Evolutionary conservation across 257 asterid species (phyloP).

Genomic region (Solanum chiquidenum): DNA sequence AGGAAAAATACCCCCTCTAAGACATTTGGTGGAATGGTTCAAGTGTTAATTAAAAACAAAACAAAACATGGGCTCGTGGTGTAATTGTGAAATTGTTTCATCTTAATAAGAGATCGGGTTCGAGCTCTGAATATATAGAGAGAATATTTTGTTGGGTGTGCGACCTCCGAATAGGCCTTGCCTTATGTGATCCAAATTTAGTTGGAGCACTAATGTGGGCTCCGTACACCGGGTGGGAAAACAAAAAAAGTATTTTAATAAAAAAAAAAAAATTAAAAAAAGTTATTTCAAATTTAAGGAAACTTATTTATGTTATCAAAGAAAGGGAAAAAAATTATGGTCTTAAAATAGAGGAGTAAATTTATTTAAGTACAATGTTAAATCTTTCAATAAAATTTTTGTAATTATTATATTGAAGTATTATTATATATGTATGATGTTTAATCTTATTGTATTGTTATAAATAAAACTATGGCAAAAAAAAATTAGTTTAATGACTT

Average conservation of each 20-base stretch:
- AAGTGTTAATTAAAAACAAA: neutral
- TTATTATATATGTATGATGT: neutral
- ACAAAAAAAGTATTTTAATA: too few relatives aligned
- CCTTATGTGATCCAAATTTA: fast-evolving
- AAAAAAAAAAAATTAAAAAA: neutral
- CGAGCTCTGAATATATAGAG: fast-evolving
- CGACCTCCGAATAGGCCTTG: fast-evolving
- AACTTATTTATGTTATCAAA: neutral
- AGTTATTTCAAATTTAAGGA: neutral
- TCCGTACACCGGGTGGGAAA: too few relatives aligned
- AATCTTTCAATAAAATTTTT: too few relatives aligned
- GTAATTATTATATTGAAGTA: too few relatives aligned
- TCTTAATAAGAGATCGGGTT: neutral
- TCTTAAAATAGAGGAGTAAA: neutral
- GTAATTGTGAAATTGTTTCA: neutral
- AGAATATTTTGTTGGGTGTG: neutral
- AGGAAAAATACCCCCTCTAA: neutral
- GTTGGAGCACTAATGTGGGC: fast-evolving
- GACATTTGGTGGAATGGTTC: neutral
- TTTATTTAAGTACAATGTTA: neutral
- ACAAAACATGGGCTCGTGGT: fast-evolving
- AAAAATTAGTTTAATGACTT: neutral
- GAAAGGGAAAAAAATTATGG: neutral
- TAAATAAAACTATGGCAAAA: neutral
- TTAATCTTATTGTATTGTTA: neutral